A percentile compares a stretch with the other conserved stretches of the same genome.
Evolutionary conservation across 2,329 filamentous ascomycete genomes (phyloP).

Genomic region (Ascochyta fabae): DNA sequence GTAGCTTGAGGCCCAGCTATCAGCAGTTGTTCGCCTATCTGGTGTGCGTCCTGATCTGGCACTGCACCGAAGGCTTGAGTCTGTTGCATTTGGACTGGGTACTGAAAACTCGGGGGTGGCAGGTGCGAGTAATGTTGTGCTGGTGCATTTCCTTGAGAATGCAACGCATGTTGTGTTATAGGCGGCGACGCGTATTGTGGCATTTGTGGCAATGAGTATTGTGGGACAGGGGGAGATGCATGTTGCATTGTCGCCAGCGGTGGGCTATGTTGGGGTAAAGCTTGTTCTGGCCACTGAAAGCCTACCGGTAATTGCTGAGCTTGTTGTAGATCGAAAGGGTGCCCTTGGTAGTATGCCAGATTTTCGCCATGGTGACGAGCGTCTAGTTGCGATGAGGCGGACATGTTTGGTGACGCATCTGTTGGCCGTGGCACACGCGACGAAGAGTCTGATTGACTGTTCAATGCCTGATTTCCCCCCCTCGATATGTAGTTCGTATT

Average conservation of each 20-base stretch:
- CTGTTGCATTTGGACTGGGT: not conserved
- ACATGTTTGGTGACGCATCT: not conserved
- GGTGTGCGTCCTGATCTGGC: not conserved
- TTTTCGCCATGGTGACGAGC: not conserved
- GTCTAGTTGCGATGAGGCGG: not conserved
- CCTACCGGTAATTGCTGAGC: not conserved
- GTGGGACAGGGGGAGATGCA: not conserved
- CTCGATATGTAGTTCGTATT: not conserved
- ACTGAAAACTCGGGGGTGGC: not conserved
- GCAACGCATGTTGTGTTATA: not conserved
- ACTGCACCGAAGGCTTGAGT: not conserved
- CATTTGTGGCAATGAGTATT: not conserved
- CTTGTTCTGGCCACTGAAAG: not conserved
- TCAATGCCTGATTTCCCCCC: not conserved
- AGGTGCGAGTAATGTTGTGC: not conserved
- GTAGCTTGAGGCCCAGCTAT: not conserved
- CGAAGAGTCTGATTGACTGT: not conserved
- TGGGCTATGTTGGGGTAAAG: not conserved
- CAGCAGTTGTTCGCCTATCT: not conserved
- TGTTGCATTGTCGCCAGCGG: not conserved
- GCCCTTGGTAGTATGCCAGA: not conserved
- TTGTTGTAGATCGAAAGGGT: not conserved
- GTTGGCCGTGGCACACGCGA: not conserved
- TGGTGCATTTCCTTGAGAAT: not conserved
- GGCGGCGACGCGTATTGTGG: not conserved